A percentile compares a stretch with the other conserved stretches of the same genome.
These are phyloP conservation scores for Mollisia scopiformis DNA, from an alignment of 2,329 filamentous ascomycete genomes.

Conservation along the genomic window DNA sequence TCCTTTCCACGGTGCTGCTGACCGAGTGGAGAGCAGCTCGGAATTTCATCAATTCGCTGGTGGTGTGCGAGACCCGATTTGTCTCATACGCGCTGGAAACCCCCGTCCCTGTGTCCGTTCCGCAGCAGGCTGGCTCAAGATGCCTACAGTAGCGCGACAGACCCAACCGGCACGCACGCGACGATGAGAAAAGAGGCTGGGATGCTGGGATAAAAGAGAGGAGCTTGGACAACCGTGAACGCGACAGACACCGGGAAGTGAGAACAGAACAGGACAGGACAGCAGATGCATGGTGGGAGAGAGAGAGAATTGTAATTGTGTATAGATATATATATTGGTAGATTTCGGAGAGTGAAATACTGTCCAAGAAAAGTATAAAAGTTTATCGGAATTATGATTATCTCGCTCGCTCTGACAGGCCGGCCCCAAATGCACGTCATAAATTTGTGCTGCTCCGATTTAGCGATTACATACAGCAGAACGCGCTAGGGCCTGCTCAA, in stretches of 20 bases:
- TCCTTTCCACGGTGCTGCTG: too few relatives aligned
- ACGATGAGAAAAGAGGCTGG: too few relatives aligned
- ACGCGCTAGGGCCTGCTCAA: conserved; percentile 19
- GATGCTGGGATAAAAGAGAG: neutral
- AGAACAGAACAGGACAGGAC: neutral
- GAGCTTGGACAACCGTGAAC: neutral
- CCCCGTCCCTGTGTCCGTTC: too few relatives aligned
- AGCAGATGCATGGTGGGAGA: too few relatives aligned
- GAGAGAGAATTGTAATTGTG: too few relatives aligned
- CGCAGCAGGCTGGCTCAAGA: too few relatives aligned
- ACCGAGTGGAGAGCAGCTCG: too few relatives aligned
- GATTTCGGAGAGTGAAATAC: too few relatives aligned
- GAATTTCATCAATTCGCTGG: conserved; percentile 6
- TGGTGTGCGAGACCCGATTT: conserved; percentile 26
- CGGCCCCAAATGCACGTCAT: conserved; percentile 17
- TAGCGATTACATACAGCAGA: conserved; percentile 1
- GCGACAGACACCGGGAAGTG: neutral
- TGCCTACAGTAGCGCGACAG: conserved; percentile 18
- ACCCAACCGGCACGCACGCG: conserved; percentile 13
- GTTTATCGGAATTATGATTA: neutral
- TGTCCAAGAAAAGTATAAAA: neutral
- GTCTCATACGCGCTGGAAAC: conserved; percentile 18
- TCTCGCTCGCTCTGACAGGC: neutral
- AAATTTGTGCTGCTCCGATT: conserved; percentile 9
- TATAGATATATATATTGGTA: too few relatives aligned